Base-by-base conservation (phyloP, 2,329 filamentous ascomycete genomes). In the Hypocreales sp. region DNA sequence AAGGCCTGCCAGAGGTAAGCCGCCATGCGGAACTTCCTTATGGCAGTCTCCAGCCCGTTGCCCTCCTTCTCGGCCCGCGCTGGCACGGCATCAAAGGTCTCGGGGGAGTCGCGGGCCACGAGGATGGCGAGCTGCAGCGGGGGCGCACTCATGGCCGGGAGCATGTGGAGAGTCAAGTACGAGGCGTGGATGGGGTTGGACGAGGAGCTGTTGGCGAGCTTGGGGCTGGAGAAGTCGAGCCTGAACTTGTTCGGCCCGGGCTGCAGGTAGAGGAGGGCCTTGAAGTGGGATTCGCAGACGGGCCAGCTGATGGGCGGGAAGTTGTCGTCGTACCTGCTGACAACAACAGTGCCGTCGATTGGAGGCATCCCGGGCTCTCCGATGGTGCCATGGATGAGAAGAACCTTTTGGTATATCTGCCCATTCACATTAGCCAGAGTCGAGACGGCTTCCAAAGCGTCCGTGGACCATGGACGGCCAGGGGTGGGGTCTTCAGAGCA, bases 1-100 rank as follows among this genome's bases (percentile, higher is more conserved):
- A 92, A 95, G 7, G 86, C 83, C 49, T 98, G 90, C 86, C 90
- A 95, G 10, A 95, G 62, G 47, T 95, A 94, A 15, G 83, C 87
- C 12, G 84, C 79, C 79, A 92, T 94, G 36, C 86, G 72, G 48
- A 90, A 94, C 48, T 98, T 98, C 42, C 71, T 72, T 27, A 92
- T 66, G 0, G 90, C 90, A 7, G 71, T 72, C 8, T 86, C 76
- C 20, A 95, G 47, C 2, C 67, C 68, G 50, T 93, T 92, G 12
- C 82, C 86, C 60, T 92, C 86, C 39, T 67, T 73, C 49, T 80
- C 72, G 30, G 69, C 59, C 26, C 80, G 70, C 29, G 82, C 72
- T 1, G 83, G 84, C 11, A 75, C 67, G 4, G 82, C 75, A 55
- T 95, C 86, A 42, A 79, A 94, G 2, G 77, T 87, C 21, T 68